A percentile compares a stretch with the other conserved stretches of the same genome.
phyloP scores from a whole-genome alignment of 345 rosid species.

The Eucalyptus tenuipes region DNA sequence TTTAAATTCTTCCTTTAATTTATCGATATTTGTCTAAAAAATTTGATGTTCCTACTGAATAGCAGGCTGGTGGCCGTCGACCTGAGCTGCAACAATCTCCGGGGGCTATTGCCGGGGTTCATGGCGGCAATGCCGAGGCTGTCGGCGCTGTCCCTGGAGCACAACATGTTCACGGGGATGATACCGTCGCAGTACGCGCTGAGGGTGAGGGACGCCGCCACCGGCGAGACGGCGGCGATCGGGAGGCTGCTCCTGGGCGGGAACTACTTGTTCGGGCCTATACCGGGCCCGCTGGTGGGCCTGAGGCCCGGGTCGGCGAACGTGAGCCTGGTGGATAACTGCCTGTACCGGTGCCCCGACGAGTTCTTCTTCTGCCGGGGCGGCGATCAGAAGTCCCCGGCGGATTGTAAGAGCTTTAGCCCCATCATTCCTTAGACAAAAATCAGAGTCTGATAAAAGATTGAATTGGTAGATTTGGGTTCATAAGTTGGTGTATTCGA shows the following conservation, averaged over 20 bases:
- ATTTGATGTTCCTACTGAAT: neutral
- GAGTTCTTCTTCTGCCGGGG: slow-evolving; percentile 68
- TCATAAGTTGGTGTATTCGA: neutral
- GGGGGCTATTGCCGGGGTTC: slow-evolving; percentile 16
- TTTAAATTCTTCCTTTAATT: neutral
- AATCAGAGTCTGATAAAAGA: neutral
- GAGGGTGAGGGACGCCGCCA: slow-evolving; percentile 5
- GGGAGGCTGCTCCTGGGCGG: slow-evolving; percentile 63
- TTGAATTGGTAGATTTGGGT: neutral
- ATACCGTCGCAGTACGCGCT: slow-evolving; percentile 25
- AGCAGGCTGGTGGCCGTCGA: slow-evolving; percentile 33
- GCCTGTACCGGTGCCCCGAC: slow-evolving; percentile 55
- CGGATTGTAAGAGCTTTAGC: slow-evolving; percentile 44
- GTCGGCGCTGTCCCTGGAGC: slow-evolving; percentile 23
- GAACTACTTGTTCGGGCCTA: slow-evolving; percentile 62
- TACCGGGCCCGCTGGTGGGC: slow-evolving; percentile 43
- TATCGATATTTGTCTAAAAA: neutral
- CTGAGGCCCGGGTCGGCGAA: slow-evolving; percentile 43
- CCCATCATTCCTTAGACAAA: slow-evolving; percentile 15
- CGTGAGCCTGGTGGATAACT: slow-evolving; percentile 50
- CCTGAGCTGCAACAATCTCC: slow-evolving; percentile 15
- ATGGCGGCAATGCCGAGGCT: slow-evolving; percentile 21
- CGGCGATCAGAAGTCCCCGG: slow-evolving; percentile 45
- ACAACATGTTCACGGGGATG: slow-evolving; percentile 25
- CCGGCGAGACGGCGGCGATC: slow-evolving; percentile 35